phyloP scores from a whole-genome alignment of 345 rosid genomes.

The Cochlearia excelsa region DNA sequence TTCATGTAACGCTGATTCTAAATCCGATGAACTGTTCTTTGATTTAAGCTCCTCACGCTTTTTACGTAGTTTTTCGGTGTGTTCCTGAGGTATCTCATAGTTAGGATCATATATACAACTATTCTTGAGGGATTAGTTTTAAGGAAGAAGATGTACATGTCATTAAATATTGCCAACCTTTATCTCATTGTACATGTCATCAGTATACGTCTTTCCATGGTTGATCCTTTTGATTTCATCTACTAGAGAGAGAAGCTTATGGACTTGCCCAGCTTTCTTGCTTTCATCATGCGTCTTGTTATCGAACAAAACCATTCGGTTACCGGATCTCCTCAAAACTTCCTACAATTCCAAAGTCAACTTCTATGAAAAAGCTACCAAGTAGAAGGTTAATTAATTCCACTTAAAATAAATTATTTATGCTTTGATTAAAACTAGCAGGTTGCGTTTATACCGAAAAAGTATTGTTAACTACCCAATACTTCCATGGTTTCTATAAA shows the following conservation, averaged over 20 bases:
- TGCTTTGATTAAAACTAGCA: too few relatives aligned
- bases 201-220: constrained; percentile 70
- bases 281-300: constrained; percentile 67
- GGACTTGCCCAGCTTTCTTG: constrained; percentile 56
- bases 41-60: not conserved
- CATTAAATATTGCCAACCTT: constrained; percentile 37
- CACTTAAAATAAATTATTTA: too few relatives aligned
- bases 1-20: too few relatives aligned
- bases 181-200: constrained; percentile 64
- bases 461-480: too few relatives aligned
- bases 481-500: too few relatives aligned
- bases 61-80: not conserved
- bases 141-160: too few relatives aligned
- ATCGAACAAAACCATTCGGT: constrained; percentile 64
- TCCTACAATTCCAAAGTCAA: constrained; percentile 43
- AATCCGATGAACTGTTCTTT: not conserved
- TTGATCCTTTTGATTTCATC: constrained; percentile 47
- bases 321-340: constrained; percentile 55
- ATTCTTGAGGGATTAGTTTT: too few relatives aligned
- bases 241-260: constrained; percentile 63
- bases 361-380: too few relatives aligned
- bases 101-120: too few relatives aligned
- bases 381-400: too few relatives aligned
- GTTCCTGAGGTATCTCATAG: not conserved
- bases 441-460: too few relatives aligned